Base-by-base conservation (phyloP, 2,329 filamentous ascomycete species). In the Ascocoryne sarcoides region DNA sequence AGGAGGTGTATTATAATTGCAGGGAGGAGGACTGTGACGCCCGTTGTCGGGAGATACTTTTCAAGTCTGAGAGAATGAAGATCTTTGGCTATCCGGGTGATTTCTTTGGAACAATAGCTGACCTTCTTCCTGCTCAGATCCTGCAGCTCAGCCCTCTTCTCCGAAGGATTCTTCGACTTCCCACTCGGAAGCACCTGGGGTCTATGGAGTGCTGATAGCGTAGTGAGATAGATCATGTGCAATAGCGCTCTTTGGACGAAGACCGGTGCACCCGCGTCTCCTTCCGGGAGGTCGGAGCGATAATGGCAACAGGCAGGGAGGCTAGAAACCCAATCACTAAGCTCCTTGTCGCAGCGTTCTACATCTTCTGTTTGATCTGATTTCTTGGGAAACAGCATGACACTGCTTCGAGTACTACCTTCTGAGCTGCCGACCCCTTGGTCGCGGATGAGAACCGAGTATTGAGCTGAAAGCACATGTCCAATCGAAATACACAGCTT, bases 1-100 rank as follows among this genome's bases (percentile, higher is more conserved):
- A 95, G 74, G 14, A 95, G 73, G 57, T 95, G 89, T 40, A 94
- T 93, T 52, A 95, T 94, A 66, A 95, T 90, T 15, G 89, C 88
- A 0, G 89, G 89, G 1, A 95, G 74, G 4, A 95, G 79, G 30
- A 93, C 87, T 0, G 89, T 95, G 8, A 95, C 88, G 29, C 88
- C 88, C 0, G 87, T 90, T 0, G 88, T 95, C 2, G 89, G 88
- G 7, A 95, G 73, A 55, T 79, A 94, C 42, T 74, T 76, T 47
- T 90, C 87, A 10, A 95, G 70, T 36, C 81, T 75, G 34, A 81
- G 67, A 26, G 73, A 70, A 58, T 87, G 82, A 32, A 95, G 69
- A 49, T 87, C 80, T 34, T 82, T 76, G 1, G 85, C 84, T 62
- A 94, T 89, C 42, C 76, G 76, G 2, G 89, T 95, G 56, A 94